phyloP scores from a whole-genome alignment of 2,329 filamentous ascomycete genomes.

The Aquanectria penicillioides region DNA sequence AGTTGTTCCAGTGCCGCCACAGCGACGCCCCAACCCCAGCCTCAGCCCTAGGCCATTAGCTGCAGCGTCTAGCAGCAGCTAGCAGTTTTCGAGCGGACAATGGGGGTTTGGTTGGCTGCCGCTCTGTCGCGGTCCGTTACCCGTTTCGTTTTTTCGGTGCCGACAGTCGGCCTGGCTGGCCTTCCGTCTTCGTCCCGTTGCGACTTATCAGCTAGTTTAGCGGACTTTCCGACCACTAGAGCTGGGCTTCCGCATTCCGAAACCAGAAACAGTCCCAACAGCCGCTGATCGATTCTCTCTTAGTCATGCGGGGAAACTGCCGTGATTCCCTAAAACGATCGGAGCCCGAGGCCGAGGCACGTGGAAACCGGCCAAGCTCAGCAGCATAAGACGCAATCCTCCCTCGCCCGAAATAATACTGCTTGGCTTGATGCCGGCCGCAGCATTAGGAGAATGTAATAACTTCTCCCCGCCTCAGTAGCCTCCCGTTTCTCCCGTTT shows the following conservation, averaged over 20 bases:
- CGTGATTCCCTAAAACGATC: constrained; percentile 13
- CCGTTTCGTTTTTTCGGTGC: no score
- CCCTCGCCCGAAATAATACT: not conserved
- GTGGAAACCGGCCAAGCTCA: constrained; percentile 10
- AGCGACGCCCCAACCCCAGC: no score
- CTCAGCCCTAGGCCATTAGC: no score
- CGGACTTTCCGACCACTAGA: no score
- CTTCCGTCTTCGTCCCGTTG: no score
- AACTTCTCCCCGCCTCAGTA: not conserved
- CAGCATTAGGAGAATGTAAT: constrained; percentile 11
- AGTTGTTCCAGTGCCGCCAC: no score
- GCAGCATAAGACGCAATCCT: constrained; percentile 11
- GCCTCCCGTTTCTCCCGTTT: not conserved
- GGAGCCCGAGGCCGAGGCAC: constrained; percentile 24
- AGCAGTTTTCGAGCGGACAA: not conserved
- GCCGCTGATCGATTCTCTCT: not conserved
- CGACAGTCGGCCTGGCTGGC: no score
- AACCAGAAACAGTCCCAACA: not conserved
- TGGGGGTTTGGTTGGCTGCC: not conserved
- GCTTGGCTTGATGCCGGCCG: not conserved
- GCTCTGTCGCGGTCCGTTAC: constrained; percentile 5
- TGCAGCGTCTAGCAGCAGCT: no score
- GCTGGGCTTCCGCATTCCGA: constrained; percentile 18
- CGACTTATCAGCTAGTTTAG: no score
- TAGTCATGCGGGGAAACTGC: constrained; percentile 24